Evolutionary conservation across 306 rosid species (phyloP), one percentile per base, ranked within the genome.

Genomic region (Rubus idaeus): DNA sequence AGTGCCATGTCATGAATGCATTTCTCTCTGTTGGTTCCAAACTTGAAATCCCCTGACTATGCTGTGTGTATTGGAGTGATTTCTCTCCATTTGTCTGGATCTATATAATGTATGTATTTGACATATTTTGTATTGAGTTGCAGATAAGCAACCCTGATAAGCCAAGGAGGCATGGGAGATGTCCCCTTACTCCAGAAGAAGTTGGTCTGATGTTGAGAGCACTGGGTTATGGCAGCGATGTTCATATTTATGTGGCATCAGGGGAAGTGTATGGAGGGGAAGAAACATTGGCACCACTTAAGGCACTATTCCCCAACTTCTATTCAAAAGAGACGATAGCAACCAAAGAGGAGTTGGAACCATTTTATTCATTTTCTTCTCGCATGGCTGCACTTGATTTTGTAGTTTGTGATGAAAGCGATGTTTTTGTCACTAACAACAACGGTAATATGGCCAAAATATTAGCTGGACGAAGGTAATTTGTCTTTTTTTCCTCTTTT

Each of bases 301-400:
- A 85, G 71, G 89, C 92, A 47, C 81, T 92, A 52, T 96, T 96
- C 79, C 99, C 99, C 46, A 93, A 96, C 84, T 92, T 77, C 81
- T 79, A 96, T 88, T 84, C 98, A 21, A 96, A 96, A 84, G 98
- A 96, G 77, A 96, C 91, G 61, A 81, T 96, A 86, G 90, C 98
- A 69, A 76, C 91, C 50, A 91, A 87, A 83, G 91, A 89, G 74
- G 98, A 92, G 78, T 67, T 96, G 84, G 89, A 87, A 62, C 86
- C 92, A 75, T 96, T 91, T 87, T 82, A 93, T 87, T 78, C 94
- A 26, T 96, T 87, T 89, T 96, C 99, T 82, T 91, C 99, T 87
- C 99, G 99, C 74, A 92, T 96, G 99, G 99, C 99, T 83, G 99
- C 99, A 14, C 96, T 96, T 46, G 99, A 96, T 80, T 96, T 92